phyloP scores from a whole-genome alignment of 208 protist genomes.

The Porcisia hertigi region DNA sequence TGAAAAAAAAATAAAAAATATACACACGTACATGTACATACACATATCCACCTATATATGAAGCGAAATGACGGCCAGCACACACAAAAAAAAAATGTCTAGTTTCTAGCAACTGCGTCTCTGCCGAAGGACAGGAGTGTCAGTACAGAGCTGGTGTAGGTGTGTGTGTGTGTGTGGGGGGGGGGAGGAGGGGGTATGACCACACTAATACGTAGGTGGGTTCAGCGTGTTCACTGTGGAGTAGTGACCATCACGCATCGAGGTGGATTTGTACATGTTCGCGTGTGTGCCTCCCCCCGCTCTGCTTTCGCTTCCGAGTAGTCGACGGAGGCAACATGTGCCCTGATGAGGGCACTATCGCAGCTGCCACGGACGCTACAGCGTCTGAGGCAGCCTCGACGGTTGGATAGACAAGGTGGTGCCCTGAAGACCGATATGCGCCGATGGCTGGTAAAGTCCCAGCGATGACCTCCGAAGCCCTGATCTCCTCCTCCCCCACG shows the following conservation, averaged over 20 bases:
- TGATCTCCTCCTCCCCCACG: background rate
- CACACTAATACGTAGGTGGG: background rate
- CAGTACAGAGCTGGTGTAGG: background rate
- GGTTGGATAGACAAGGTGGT: background rate
- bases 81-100: too few relatives aligned
- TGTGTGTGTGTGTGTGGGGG: background rate
- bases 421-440: background rate
- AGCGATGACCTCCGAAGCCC: background rate
- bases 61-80: too few relatives aligned
- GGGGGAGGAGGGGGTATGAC: background rate
- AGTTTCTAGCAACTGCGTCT: background rate
- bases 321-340: background rate
- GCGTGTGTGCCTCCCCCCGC: background rate
- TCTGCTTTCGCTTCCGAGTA: slow-evolving; percentile 3
- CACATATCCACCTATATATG: too few relatives aligned
- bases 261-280: background rate
- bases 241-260: slow-evolving; percentile 3
- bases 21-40: too few relatives aligned
- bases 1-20: too few relatives aligned
- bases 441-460: background rate
- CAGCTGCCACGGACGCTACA: background rate
- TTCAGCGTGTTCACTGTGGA: slow-evolving; percentile 5
- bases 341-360: background rate
- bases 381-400: background rate
- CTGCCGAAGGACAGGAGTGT: background rate